Evolutionary conservation across 2,329 filamentous ascomycete genomes (phyloP), one percentile per base, ranked within the genome.

Genomic region (Fusarium sp.): DNA sequence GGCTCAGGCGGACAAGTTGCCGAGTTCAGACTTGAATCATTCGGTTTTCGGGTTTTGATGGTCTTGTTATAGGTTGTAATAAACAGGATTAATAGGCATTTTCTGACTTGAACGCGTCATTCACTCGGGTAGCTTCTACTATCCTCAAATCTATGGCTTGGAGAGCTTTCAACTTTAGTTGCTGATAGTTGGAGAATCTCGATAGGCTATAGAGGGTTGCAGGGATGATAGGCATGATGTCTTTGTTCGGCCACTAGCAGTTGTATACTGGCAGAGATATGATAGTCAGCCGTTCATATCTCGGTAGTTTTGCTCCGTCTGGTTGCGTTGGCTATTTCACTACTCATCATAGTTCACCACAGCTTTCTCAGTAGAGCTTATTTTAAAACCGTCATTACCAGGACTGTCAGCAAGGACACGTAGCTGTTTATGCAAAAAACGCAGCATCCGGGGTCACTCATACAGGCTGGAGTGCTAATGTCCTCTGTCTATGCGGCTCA

Each of bases 1-100:
- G 58, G 48, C 39, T 61, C 66, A 52, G 42, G 39, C 49, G 52
- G 64, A 58, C 64, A 52, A 53, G 57, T 67, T 54, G 36, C 63
- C 63, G 63, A 58, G 46, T 68, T 48, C 34, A 51, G 50, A 51
- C 44, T 56, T 42, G 22, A 66, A 46, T 57, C 56, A 26, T 57
- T 66, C 63, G 44, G 50, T 34, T 63, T 51, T 46, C n/a, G 24
- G 31, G 24, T 24, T 38, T 43, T 44, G n/a, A 49, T 59, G 33
- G 20, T 28, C n/a, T 31, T 31, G 11, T 34, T 42, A 40, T 24
- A 57, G 20, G 14, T 18, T 44, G 20, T n/a, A 38, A n/a, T 43
- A 60, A 54, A 20, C 31, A 24, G 43, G 61, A 26, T 49, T 48
- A 18, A 22, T 6, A 4, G 22, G 5, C 22, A 8, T 28, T 60